Evolutionary conservation across 169 alveolate species (phyloP).

Genomic region (Plasmodium vivax): DNA sequence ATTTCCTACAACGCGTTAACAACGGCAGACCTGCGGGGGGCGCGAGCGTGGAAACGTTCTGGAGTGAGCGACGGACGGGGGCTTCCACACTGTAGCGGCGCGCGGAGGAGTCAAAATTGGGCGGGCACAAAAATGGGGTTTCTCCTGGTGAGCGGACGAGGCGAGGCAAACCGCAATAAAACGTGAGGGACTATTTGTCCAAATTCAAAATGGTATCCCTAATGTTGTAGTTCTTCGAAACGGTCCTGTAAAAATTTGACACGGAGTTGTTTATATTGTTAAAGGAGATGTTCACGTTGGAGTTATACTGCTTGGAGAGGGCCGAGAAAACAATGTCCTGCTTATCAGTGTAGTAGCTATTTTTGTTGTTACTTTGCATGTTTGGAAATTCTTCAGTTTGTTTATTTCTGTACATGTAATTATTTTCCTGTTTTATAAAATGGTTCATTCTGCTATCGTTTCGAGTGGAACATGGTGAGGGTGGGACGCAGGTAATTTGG

Average conservation of each 20-base stretch:
- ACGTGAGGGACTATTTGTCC: constrained; percentile 15
- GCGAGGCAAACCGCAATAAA: no score
- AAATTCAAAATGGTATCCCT: constrained; percentile 51
- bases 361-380: constrained; percentile 6
- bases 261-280: constrained; percentile 44
- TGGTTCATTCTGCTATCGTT: constrained; percentile 4
- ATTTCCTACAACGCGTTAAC: neutral
- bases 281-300: constrained; percentile 46
- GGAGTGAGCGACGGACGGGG: neutral
- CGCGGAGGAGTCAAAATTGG: neutral
- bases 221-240: constrained; percentile 40
- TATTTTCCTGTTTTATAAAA: constrained; percentile 26
- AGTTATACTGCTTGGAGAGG: constrained; percentile 27
- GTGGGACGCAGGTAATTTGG: constrained; percentile 13
- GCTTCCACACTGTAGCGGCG: neutral
- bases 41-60: neutral
- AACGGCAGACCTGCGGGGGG: neutral
- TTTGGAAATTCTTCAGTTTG: constrained; percentile 15
- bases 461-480: constrained; percentile 11
- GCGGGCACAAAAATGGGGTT: neutral
- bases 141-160: neutral
- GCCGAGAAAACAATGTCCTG: constrained; percentile 31
- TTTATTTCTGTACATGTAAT: constrained; percentile 3
- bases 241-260: constrained; percentile 35
- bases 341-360: constrained; percentile 14